A percentile compares a stretch with the other conserved stretches of the same genome.
Conservation (phyloP, 2,329 filamentous ascomycete genomes). For the Neoascochyta sp. region DNA sequence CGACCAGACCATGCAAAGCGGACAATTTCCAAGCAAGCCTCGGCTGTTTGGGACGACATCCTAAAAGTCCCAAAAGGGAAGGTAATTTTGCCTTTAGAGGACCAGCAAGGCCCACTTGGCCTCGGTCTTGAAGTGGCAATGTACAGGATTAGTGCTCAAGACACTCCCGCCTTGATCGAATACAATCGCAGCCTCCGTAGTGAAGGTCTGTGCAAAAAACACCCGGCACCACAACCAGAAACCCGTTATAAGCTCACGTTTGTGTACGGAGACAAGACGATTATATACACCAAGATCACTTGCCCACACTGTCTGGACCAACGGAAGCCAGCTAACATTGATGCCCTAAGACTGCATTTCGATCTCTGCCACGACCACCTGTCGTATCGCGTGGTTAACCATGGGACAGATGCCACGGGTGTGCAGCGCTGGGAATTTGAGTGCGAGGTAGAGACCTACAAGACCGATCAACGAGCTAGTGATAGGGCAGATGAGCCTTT, state of each 20-base stretch:
- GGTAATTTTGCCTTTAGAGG: slow-evolving; percentile 10
- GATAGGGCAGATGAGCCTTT: slow-evolving; percentile 21
- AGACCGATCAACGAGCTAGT: slow-evolving; percentile 19
- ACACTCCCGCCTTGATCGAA: too few relatives aligned
- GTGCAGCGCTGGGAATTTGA: slow-evolving; percentile 15
- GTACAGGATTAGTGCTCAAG: slow-evolving; percentile 18
- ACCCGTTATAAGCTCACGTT: slow-evolving; percentile 15
- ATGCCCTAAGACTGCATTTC: slow-evolving; percentile 37
- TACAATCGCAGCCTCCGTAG: too few relatives aligned
- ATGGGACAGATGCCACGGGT: slow-evolving; percentile 10
- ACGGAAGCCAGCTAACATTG: slow-evolving; percentile 7
- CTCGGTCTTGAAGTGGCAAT: slow-evolving; percentile 22
- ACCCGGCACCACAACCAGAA: too few relatives aligned
- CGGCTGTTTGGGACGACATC: slow-evolving; percentile 27
- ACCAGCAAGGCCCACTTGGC: slow-evolving; percentile 12
- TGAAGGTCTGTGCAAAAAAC: too few relatives aligned
- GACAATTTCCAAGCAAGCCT: too few relatives aligned
- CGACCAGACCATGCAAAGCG: too few relatives aligned
- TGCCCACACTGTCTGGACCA: slow-evolving; percentile 25
- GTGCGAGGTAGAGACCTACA: slow-evolving; percentile 17
- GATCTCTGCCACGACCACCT: slow-evolving; percentile 36
- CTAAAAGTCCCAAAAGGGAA: slow-evolving; percentile 17
- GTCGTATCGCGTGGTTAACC: slow-evolving; percentile 14
- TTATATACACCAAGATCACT: slow-evolving; percentile 5
- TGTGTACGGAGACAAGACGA: slow-evolving; percentile 9